These are phyloP conservation scores for Desmodesmus armatus DNA, from an alignment of 139 green algal species.

Conservation along the genomic window DNA sequence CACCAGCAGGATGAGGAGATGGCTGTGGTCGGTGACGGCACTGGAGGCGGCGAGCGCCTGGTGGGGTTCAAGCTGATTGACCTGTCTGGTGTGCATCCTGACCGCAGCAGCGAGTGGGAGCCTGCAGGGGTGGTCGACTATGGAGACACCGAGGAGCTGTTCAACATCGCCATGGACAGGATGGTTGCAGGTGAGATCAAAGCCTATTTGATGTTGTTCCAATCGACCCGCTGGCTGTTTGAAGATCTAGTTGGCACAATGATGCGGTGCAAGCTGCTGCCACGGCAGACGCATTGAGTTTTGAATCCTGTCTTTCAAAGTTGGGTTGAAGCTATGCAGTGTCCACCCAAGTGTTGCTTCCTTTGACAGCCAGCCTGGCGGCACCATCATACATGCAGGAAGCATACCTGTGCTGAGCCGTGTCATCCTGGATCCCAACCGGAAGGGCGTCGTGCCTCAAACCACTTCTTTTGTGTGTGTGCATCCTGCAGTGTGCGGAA, in stretches of 20 bases:
- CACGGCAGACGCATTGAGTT: no score
- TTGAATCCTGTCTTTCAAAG: no score
- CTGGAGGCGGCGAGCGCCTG: background rate
- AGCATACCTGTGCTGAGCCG: background rate
- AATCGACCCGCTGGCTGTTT: no score
- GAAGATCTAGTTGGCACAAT: no score
- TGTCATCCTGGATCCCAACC: background rate
- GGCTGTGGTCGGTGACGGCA: background rate
- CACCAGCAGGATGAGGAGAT: background rate
- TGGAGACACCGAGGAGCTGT: conserved; percentile 16
- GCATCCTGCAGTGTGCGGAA: conserved; percentile 9
- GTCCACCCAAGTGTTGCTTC: no score
- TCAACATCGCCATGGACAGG: conserved; percentile 34
- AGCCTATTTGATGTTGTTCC: no score
- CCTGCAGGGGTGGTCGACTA: background rate
- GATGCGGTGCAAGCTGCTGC: no score
- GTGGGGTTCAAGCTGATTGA: conserved; percentile 14
- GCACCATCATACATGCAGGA: no score
- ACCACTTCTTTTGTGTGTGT: background rate
- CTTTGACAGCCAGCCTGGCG: no score
- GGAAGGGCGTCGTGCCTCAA: no score
- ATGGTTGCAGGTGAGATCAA: conserved; percentile 31
- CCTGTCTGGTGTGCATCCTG: background rate
- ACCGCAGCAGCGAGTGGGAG: background rate
- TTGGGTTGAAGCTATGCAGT: no score